Percentiles rank a stretch among this genome's conserved stretches.
Evolutionary conservation across 75 land plant genomes (phyloP).

Genomic region (Selaginella tamariscina): DNA sequence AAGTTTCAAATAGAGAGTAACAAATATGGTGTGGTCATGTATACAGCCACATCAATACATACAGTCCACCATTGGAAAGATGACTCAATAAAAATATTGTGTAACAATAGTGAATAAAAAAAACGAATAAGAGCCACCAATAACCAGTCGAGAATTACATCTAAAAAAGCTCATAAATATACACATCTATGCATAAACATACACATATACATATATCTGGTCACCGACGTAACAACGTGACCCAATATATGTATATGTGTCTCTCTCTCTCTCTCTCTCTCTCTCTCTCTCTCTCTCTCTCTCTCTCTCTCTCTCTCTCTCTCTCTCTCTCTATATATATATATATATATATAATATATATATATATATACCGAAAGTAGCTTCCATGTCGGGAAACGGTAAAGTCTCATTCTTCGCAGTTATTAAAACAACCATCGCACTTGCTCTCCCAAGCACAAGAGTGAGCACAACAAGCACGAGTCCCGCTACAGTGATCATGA

Average conservation of each 20-base stretch:
- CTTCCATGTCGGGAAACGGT: conserved; percentile 38
- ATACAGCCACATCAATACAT: too few species aligned
- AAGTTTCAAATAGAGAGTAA: too few species aligned
- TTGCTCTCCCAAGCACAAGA: conserved; percentile 33
- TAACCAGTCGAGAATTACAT: background rate
- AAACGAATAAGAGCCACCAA: background rate
- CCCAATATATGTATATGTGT: too few species aligned
- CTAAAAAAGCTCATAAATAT: background rate
- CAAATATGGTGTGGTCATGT: too few species aligned
- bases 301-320: too few species aligned
- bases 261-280: too few species aligned
- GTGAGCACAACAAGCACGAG: conserved; percentile 27
- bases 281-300: too few species aligned
- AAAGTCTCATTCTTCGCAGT: conserved; percentile 31
- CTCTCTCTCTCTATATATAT: too few species aligned
- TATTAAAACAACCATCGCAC: conserved; percentile 25
- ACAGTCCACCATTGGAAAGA: too few species aligned
- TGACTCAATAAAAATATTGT: too few species aligned
- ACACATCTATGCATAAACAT: background rate
- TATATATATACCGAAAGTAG: conserved; percentile 25
- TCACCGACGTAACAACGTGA: too few species aligned
- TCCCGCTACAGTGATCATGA: conserved; percentile 31
- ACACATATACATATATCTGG: conserved; percentile 4
- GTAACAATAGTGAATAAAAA: too few species aligned
- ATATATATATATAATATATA: conserved; percentile 1